Percentiles rank a stretch among this genome's conserved stretches.
Evolutionary conservation across 2,329 filamentous ascomycete genomes (phyloP).

Genomic region (Colletotrichum shisoi): DNA sequence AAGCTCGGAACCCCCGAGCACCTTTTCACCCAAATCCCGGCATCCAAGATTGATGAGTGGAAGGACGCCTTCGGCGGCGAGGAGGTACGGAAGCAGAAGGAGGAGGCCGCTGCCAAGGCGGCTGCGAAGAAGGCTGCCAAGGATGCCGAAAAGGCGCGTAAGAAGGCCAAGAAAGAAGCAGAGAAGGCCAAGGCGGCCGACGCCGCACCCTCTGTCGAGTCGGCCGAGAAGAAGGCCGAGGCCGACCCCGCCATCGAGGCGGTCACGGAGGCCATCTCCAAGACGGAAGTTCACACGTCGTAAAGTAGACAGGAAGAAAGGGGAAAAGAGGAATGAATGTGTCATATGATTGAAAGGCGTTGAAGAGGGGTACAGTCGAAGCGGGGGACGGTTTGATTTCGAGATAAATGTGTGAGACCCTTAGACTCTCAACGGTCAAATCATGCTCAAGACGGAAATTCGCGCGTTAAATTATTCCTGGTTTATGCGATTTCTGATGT

Average conservation of each 20-base stretch:
- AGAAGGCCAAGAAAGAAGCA: constrained; percentile 52
- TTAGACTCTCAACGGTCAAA: background rate
- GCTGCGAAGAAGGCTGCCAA: constrained; percentile 62
- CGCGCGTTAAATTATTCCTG: too few species aligned
- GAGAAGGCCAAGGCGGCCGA: constrained; percentile 32
- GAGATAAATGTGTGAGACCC: background rate
- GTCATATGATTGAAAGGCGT: constrained; percentile 13
- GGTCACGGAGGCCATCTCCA: constrained; percentile 43
- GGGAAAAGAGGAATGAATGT: background rate
- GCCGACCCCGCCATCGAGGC: constrained; percentile 42
- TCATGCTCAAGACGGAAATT: background rate
- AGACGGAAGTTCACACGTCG: constrained; percentile 44
- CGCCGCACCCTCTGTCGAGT: constrained; percentile 39
- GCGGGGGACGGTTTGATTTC: constrained; percentile 10
- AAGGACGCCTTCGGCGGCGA: constrained; percentile 74
- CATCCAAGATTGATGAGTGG: constrained; percentile 85
- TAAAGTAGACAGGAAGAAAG: constrained; percentile 13
- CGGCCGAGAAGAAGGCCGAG: constrained; percentile 42
- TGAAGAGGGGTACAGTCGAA: constrained; percentile 6
- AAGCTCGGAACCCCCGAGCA: constrained; percentile 81
- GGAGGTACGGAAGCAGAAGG: constrained; percentile 73
- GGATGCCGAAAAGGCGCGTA: constrained; percentile 60
- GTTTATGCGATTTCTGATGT: too few species aligned
- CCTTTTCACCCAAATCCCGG: constrained; percentile 83
- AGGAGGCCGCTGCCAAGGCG: constrained; percentile 60